A percentile compares a stretch with the other conserved stretches of the same genome.
These are phyloP conservation scores for Rhizopus sp. DNA, from an alignment of 371 early-diverging fungal genomes.

Conservation along the genomic window DNA sequence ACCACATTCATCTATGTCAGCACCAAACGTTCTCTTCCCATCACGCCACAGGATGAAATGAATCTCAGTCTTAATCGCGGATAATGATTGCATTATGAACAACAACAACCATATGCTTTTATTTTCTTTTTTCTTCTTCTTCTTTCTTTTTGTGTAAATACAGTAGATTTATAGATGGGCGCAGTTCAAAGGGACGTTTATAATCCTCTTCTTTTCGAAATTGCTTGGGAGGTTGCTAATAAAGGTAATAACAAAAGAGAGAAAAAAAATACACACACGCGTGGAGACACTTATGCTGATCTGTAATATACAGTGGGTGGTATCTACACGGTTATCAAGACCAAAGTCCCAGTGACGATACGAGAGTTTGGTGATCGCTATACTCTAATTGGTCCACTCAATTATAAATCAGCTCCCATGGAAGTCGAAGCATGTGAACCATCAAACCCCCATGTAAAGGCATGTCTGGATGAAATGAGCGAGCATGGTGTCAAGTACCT, in stretches of 20 bases:
- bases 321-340: slow-evolving; percentile 94
- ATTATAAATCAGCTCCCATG: slow-evolving; percentile 76
- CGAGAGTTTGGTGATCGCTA: slow-evolving; percentile 83
- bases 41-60: not conserved
- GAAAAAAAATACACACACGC: too few relatives aligned
- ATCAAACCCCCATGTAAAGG: slow-evolving; percentile 67
- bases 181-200: slow-evolving; percentile 27
- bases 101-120: not conserved
- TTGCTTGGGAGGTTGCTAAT: slow-evolving; percentile 96
- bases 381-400: slow-evolving; percentile 71
- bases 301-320: slow-evolving; percentile 81
- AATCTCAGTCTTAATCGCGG: not conserved
- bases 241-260: slow-evolving; percentile 63
- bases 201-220: slow-evolving; percentile 74
- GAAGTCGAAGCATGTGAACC: slow-evolving; percentile 88
- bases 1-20: not conserved
- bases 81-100: not conserved
- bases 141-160: not conserved
- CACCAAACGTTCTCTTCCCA: not conserved
- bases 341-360: slow-evolving; percentile 92
- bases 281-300: too few relatives aligned
- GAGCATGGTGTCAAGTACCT: slow-evolving; percentile 76
- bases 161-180: slow-evolving; percentile 7
- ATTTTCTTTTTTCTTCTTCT: slow-evolving; percentile 3
- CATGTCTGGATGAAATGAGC: slow-evolving; percentile 72